phyloP scores from a whole-genome alignment of 768 basidiomycete genomes.

The Pleurotus pulmonarius region DNA sequence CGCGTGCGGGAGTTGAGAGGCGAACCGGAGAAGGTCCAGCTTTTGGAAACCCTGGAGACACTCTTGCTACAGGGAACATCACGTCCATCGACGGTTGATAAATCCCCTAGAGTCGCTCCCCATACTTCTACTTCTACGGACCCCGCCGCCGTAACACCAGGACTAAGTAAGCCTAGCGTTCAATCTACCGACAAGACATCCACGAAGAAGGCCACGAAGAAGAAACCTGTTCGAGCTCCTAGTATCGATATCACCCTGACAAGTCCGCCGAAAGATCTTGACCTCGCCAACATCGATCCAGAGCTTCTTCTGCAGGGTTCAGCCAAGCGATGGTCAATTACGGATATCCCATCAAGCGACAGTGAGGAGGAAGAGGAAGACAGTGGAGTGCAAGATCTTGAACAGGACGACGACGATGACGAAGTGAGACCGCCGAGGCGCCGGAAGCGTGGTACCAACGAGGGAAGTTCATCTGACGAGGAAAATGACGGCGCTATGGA shows the following conservation, averaged over 20 bases:
- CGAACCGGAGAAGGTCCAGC: too few species aligned
- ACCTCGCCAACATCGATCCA: conserved; percentile 17
- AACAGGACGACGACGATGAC: conserved; percentile 30
- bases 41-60: conserved; percentile 29
- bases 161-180: not conserved
- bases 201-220: not conserved
- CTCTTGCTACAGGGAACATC: conserved; percentile 12
- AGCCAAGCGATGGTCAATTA: conserved; percentile 19
- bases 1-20: too few species aligned
- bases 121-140: too few species aligned
- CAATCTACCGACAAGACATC: not conserved
- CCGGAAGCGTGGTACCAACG: conserved; percentile 15
- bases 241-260: not conserved
- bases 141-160: too few species aligned
- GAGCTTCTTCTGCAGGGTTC: conserved; percentile 43
- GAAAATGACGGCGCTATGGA: conserved; percentile 22
- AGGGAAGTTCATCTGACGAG: conserved; percentile 27
- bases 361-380: conserved; percentile 38
- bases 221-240: not conserved
- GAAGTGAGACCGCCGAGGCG: conserved; percentile 21
- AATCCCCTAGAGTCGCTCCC: too few species aligned
- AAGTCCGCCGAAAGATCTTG: not conserved
- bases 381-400: conserved; percentile 28
- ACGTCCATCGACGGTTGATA: too few species aligned
- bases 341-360: conserved; percentile 35